These are phyloP conservation scores for Lactarius pseudohatsudake DNA, from an alignment of 768 basidiomycete species.

Conservation along the genomic window DNA sequence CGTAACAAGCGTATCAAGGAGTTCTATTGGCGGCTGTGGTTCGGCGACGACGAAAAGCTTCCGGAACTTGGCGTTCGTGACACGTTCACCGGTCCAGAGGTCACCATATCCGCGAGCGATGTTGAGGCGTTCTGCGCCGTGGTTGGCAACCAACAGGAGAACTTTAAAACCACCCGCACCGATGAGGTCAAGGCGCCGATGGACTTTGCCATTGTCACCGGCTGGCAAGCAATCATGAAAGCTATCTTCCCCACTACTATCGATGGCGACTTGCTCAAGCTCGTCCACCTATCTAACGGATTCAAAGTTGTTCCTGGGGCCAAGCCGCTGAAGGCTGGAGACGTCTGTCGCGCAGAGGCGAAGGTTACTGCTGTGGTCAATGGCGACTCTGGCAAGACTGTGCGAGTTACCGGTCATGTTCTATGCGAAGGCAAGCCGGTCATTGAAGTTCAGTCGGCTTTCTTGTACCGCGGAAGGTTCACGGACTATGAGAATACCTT, in stretches of 20 bases:
- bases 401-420: conserved; percentile 85
- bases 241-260: conserved; percentile 91
- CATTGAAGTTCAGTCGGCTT: conserved; percentile 91
- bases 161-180: conserved; percentile 78
- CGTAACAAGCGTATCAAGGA: conserved; percentile 91
- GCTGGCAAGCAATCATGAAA: conserved; percentile 99
- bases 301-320: conserved; percentile 87
- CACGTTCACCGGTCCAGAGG: conserved; percentile 84
- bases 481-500: conserved; percentile 95
- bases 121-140: conserved; percentile 91
- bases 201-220: conserved; percentile 98
- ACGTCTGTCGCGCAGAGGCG: conserved; percentile 88
- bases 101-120: conserved; percentile 70
- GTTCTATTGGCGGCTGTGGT: conserved; percentile 99
- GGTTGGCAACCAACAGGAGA: conserved; percentile 89
- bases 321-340: conserved; percentile 75
- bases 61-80: conserved; percentile 79
- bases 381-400: conserved; percentile 87
- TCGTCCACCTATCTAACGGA: conserved; percentile 96
- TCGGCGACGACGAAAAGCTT: conserved; percentile 77
- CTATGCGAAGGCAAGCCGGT: conserved; percentile 74
- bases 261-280: conserved; percentile 92
- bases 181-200: conserved; percentile 83
- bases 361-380: conserved; percentile 88
- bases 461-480: conserved; percentile 96